Evolutionary conservation across 179 eudicot species (phyloP), one percentile per base, ranked within the genome.

Genomic region (Silene noctiflora): DNA sequence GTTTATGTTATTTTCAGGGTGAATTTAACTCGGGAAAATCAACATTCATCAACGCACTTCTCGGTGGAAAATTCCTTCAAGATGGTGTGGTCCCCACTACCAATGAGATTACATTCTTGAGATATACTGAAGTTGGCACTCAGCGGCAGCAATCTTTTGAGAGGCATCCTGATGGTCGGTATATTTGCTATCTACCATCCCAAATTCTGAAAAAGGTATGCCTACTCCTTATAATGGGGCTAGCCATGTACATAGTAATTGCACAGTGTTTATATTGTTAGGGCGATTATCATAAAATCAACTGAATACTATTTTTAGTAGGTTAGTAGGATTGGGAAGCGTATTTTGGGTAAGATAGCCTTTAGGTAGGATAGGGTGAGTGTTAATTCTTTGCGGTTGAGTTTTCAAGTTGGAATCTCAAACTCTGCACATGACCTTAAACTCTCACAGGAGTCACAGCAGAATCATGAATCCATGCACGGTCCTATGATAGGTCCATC

Each of bases 31-130:
- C 99, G 10, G 99, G 99, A 60, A 95, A 95, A 79, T 93, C 99
- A 25, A 91, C 91, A 17, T 90, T 95, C 79, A 90, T 95, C 66
- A 95, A 95, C 84, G 98, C 99, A 64, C 84, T 95, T 72, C 93
- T 95, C 62, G 99, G 98, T 67, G 85, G 92, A 64, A 91, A 83
- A 75, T 95, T 91, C 77, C 67, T 95, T 74, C 85, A 85, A 83
- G 99, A 95, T 73, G 99, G 99, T 60, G 99, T 95, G 79, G 82
- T 95, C 85, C 99, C 99, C 74, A 95, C 99, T 53, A 95, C 99
- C 71, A 93, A 93, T 81, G 99, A 95, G 83, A 93, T 95, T 74
- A 95, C 97, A 12, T 95, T 95, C 78, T 83, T 95, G 60, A 89
- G 93, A 59, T 91, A 91, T 83, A 80, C 91, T 53, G 98, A 88